Evolutionary conservation across 129 eudicot genomes (phyloP).

Genomic region (Deinandra increscens): DNA sequence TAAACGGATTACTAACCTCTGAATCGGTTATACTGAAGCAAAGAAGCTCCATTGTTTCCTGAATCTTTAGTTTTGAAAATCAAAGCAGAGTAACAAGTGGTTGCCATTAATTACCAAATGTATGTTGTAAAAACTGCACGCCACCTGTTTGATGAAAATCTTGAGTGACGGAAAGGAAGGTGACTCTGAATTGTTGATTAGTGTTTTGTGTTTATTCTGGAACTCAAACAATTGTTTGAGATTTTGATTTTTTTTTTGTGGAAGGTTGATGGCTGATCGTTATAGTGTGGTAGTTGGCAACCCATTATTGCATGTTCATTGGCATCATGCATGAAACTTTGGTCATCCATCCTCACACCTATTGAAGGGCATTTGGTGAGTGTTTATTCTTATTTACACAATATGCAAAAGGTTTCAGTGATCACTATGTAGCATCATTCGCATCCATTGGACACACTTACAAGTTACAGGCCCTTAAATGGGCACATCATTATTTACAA

Average conservation of each 20-base stretch:
- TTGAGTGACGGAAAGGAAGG: neutral
- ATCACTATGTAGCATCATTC: too few relatives aligned
- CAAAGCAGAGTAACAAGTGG: conserved; percentile 41
- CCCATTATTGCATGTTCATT: conserved; percentile 28
- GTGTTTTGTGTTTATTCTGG: too few relatives aligned
- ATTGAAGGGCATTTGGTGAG: too few relatives aligned
- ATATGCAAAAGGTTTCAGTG: too few relatives aligned
- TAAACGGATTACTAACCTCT: conserved; percentile 19
- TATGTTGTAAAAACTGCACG: neutral
- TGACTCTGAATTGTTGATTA: neutral
- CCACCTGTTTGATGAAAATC: conserved; percentile 15
- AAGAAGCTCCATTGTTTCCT: conserved; percentile 34
- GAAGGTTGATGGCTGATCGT: neutral
- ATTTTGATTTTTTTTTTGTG: neutral
- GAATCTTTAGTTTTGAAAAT: conserved; percentile 33
- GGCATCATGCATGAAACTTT: neutral
- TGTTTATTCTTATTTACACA: too few relatives aligned
- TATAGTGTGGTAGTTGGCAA: conserved; percentile 22
- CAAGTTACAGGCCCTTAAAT: too few relatives aligned
- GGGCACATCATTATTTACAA: too few relatives aligned
- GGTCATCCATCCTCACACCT: too few relatives aligned
- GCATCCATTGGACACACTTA: too few relatives aligned
- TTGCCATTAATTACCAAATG: conserved; percentile 38
- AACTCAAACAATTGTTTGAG: neutral
- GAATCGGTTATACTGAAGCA: conserved; percentile 41